Base-by-base conservation (phyloP, 2,329 filamentous ascomycete species). In the Verticillium longisporum region DNA sequence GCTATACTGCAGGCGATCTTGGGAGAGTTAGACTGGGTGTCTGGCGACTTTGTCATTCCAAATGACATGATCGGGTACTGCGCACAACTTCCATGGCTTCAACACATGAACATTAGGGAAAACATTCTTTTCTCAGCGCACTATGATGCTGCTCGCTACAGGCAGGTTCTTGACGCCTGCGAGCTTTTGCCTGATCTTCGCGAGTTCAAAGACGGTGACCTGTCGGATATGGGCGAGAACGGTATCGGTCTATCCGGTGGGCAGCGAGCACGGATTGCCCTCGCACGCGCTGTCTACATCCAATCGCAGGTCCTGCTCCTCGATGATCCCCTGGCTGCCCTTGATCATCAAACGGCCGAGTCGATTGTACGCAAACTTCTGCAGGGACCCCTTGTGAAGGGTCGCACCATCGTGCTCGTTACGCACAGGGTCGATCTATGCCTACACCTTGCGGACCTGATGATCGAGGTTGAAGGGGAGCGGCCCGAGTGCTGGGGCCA, bases 371-470 rank as follows among this genome's bases (percentile, higher is more conserved):
- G 75, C 64, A 84, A 77, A 72, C 82, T 77, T 65, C 78, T 92
- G 58, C 80, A 82, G 21, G 83, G 83, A 0, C 78, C 88, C 0
- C 82, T 89, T 0, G 76, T 82, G 10, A 82, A 85, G 60, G 82
- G 79, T 6, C 82, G 90, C 6, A 90, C 89, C 0, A 87, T 91
- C 0, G 83, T 95, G n/a, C 84, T 92, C 53, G 90, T 94, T 56
- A 92, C 91, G 0, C 89, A 92, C 70, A 82, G 88, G 41, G 88
- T 93, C n/a, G 88, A 93, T 63, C 77, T 97, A 10, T 90, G 92
- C 62, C 82, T 85, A 21, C 80, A 83, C n/a, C 78, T 92, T 54
- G 90, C 92, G 1, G 79, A 87, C 57, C 89, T 95, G 68, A 82
- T 92, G 15, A 75, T 97, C 10, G 85, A 92, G 61, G 80, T 97